phyloP scores from a whole-genome alignment of 2,329 filamentous ascomycete genomes.

The Verticillium tricorpus region DNA sequence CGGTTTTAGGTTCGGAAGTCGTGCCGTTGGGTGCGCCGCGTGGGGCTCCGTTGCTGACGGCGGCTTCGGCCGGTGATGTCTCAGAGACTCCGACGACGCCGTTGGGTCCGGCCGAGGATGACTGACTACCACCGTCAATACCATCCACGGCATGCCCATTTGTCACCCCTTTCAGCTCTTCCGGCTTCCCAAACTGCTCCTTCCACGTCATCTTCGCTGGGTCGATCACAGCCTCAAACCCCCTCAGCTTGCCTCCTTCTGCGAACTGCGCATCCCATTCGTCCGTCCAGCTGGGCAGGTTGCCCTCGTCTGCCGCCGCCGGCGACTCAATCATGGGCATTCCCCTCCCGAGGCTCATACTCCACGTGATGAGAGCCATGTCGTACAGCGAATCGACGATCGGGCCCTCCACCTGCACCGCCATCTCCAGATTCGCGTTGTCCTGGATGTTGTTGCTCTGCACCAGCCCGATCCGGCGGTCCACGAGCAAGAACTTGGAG shows the following conservation, averaged over 20 bases:
- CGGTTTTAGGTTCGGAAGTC: not conserved
- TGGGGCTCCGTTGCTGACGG: not conserved
- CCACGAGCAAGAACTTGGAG: slow-evolving; percentile 72
- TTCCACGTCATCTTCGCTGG: slow-evolving; percentile 16
- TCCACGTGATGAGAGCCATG: slow-evolving; percentile 68
- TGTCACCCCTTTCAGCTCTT: not conserved
- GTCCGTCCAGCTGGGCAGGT: slow-evolving; percentile 16
- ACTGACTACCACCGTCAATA: not conserved
- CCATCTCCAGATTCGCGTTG: slow-evolving; percentile 80
- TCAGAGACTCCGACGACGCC: not conserved
- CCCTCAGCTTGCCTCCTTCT: slow-evolving; percentile 22
- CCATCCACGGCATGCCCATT: not conserved
- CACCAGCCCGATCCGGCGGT: slow-evolving; percentile 64
- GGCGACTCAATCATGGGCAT: slow-evolving; percentile 51
- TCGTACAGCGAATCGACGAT: slow-evolving; percentile 76
- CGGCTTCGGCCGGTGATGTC: not conserved
- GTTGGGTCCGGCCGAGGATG: not conserved
- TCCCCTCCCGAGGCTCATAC: slow-evolving; percentile 55
- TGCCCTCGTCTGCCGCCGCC: slow-evolving; percentile 27
- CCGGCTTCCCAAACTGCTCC: slow-evolving; percentile 11
- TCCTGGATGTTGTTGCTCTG: slow-evolving; percentile 78
- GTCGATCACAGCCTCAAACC: slow-evolving; percentile 21
- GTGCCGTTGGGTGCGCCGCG: not conserved
- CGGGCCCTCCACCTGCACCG: slow-evolving; percentile 68
- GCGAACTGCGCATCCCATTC: slow-evolving; percentile 21